Evolutionary conservation across 2,329 filamentous ascomycete species (phyloP).

Genomic region (Penicillium olsonii): DNA sequence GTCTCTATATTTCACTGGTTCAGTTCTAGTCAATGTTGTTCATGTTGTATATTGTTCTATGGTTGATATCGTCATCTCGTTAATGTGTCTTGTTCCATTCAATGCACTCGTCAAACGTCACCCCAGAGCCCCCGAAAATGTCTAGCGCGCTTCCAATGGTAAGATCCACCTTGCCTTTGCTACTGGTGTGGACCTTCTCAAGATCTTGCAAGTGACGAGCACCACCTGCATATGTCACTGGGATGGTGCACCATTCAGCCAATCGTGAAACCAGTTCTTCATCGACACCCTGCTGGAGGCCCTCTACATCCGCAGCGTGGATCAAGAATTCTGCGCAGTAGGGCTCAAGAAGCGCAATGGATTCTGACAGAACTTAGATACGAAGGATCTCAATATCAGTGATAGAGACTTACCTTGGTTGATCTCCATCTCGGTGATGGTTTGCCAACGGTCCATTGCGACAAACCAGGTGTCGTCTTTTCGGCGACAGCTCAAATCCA

Average conservation of each 20-base stretch:
- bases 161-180: slow-evolving; percentile 79
- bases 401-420: slow-evolving; percentile 65
- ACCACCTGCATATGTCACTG: slow-evolving; percentile 96
- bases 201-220: slow-evolving; percentile 80
- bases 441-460: slow-evolving; percentile 99
- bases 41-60: neutral
- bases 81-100: slow-evolving; percentile 69
- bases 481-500: slow-evolving; percentile 88
- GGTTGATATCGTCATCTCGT: neutral
- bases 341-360: slow-evolving; percentile 77
- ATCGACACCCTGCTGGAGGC: slow-evolving; percentile 87
- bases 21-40: no score
- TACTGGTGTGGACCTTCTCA: slow-evolving; percentile 76
- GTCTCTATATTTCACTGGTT: neutral
- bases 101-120: slow-evolving; percentile 86
- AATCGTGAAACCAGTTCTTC: slow-evolving; percentile 76
- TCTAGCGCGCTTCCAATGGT: slow-evolving; percentile 96
- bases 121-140: slow-evolving; percentile 86
- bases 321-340: slow-evolving; percentile 97
- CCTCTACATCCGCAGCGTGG: slow-evolving; percentile 95
- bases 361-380: slow-evolving; percentile 57
- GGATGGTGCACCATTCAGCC: slow-evolving; percentile 83
- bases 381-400: neutral
- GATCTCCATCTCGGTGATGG: slow-evolving; percentile 93
- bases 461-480: slow-evolving; percentile 83